Base-by-base conservation (phyloP, 1,139 yeast species). In the Hansenula sp. region DNA sequence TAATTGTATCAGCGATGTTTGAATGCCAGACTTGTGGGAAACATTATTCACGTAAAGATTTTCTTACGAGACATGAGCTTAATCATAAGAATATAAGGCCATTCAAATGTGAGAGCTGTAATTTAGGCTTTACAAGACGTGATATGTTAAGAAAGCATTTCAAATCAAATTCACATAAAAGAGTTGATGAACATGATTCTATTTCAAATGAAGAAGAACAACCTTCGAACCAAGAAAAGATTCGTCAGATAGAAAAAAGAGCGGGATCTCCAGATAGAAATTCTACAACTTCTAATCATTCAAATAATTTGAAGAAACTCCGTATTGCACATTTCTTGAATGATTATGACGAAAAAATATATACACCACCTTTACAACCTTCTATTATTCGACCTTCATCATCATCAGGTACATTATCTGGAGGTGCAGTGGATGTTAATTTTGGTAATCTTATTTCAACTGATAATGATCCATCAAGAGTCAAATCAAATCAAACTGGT, bases 351-450 rank as follows among this genome's bases (percentile, higher is more conserved):
- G 34, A 32, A 32, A 32, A 16, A 24, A 32, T 32, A 5, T 24
- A 32, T 24, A 32, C 34, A 13, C 34, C 34, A 16, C 34, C 34
- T 22, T 17, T 24, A 24, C 34, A 32, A 17, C 34, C 34, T 3
- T 14, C 34, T 3, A 32, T 32, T 10, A 32, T 32, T 12, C 24
- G 34, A 24, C 34, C 34, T 24, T 32, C 34, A 7, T 32, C 34
- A 9, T 25, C 29, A 8, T 32, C 34, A 3, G 32, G 32, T 11
- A 32, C 34, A 11, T 13, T 32, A 13, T 32, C 34, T 7, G 34
- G 34, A 5, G 29, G 26, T 17, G 27, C 29, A 17, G 34, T 32
- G 11, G 34, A 32, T 32, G 34, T 24, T 20, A 32, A 32, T 24
- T 32, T 32, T 24, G 34, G 34, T 17, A 13, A 32, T 20, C 17